phyloP scores from a whole-genome alignment of 2,329 filamentous ascomycete genomes.

The Aspergillus neoniger region DNA sequence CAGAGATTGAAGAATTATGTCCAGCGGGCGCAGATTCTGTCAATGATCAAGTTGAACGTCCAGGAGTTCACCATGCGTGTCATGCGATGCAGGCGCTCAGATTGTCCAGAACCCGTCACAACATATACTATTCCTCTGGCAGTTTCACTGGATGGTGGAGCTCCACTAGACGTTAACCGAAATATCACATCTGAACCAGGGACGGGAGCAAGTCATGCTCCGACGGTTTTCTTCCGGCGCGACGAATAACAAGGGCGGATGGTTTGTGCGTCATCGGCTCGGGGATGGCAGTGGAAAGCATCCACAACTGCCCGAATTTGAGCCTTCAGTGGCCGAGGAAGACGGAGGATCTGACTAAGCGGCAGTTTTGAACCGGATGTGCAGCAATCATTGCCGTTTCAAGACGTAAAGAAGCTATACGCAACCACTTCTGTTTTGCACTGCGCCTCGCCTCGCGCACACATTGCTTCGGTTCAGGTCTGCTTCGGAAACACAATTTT shows the following conservation, averaged over 20 bases:
- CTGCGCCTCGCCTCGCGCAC: background rate
- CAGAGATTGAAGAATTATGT: no score
- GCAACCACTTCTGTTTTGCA: background rate
- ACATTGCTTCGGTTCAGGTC: background rate
- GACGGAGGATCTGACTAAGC: conserved; percentile 1
- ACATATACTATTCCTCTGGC: no score
- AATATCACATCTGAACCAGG: background rate
- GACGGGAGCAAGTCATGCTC: background rate
- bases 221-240: no score
- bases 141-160: no score
- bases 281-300: background rate
- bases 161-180: no score
- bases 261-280: background rate
- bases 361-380: background rate
- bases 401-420: background rate
- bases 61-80: no score
- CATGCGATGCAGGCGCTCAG: no score
- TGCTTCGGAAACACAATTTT: background rate
- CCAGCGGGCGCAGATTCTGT: no score
- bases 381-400: conserved; percentile 3
- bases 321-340: background rate
- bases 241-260: background rate
- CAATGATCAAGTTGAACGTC: no score
- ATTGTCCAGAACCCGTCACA: no score
- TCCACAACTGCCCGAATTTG: background rate